Conservation (phyloP, 352 stramenopile species). For the Pythium graminicola region DNA sequence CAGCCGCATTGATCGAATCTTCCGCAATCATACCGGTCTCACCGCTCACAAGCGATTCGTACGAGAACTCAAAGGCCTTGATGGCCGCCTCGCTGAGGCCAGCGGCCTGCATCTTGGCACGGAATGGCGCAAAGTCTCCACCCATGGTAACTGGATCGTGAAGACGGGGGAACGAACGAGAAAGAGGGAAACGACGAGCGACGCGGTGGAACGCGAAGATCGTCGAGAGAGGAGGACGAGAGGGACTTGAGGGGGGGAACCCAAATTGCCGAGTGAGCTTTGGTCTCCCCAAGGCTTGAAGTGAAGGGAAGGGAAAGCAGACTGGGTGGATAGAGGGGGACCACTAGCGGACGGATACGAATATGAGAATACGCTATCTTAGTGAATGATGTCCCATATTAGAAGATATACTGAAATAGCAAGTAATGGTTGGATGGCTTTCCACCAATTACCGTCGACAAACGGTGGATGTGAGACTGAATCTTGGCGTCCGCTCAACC, state of each 20-base stretch:
- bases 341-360: slow-evolving; percentile 1
- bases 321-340: slow-evolving; percentile 1
- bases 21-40: slow-evolving; percentile 97
- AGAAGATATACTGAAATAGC: neutral
- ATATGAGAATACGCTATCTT: neutral
- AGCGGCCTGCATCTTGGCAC: slow-evolving; percentile 96
- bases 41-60: slow-evolving; percentile 91
- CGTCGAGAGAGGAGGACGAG: slow-evolving; percentile 1
- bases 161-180: neutral
- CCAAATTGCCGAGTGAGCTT: slow-evolving; percentile 19
- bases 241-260: slow-evolving; percentile 11
- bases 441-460: slow-evolving; percentile 4
- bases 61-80: slow-evolving; percentile 97
- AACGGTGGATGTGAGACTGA: slow-evolving; percentile 17
- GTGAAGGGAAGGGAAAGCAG: neutral
- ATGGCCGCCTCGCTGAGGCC: slow-evolving; percentile 94
- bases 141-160: slow-evolving; percentile 28
- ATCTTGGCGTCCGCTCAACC: slow-evolving; percentile 18
- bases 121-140: slow-evolving; percentile 64
- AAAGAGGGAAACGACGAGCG: slow-evolving; percentile 1
- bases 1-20: slow-evolving; percentile 85
- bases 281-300: neutral
- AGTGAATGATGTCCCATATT: slow-evolving; percentile 1
- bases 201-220: slow-evolving; percentile 18
- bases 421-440: neutral